These are phyloP conservation scores for Silene coronaria DNA, from an alignment of 179 eudicot genomes.

Conservation along the genomic window DNA sequence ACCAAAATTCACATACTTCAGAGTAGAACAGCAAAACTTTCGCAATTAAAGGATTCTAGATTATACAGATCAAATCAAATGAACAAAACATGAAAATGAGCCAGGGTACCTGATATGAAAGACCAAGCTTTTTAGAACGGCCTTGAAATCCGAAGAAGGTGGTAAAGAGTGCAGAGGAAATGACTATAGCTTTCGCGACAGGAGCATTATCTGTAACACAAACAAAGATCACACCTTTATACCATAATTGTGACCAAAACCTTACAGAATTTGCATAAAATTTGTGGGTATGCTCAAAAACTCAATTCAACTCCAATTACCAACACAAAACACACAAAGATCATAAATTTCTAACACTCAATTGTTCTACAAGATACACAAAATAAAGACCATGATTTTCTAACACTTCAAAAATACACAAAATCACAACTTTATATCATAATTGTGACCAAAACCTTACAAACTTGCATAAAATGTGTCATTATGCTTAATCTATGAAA, in stretches of 20 bases:
- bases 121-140: constrained; percentile 61
- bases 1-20: background rate
- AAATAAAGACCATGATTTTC: background rate
- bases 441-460: background rate
- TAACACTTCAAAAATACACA: background rate
- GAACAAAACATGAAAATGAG: background rate
- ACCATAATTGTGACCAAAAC: background rate
- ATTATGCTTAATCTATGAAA: background rate
- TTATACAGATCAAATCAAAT: background rate
- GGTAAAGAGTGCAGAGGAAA: constrained; percentile 65
- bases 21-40: background rate
- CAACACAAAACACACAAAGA: background rate
- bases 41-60: background rate
- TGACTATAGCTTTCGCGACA: constrained; percentile 59
- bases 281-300: background rate
- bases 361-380: background rate
- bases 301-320: background rate
- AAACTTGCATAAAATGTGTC: background rate
- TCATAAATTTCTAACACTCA: background rate
- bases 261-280: background rate
- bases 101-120: constrained; percentile 55
- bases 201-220: constrained; percentile 74
- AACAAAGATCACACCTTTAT: constrained; percentile 5
- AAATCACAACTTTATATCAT: background rate
- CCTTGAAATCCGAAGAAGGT: constrained; percentile 74